These are phyloP conservation scores for Diaporthe longicolla DNA, from an alignment of 2,329 filamentous ascomycete species.

Conservation along the genomic window DNA sequence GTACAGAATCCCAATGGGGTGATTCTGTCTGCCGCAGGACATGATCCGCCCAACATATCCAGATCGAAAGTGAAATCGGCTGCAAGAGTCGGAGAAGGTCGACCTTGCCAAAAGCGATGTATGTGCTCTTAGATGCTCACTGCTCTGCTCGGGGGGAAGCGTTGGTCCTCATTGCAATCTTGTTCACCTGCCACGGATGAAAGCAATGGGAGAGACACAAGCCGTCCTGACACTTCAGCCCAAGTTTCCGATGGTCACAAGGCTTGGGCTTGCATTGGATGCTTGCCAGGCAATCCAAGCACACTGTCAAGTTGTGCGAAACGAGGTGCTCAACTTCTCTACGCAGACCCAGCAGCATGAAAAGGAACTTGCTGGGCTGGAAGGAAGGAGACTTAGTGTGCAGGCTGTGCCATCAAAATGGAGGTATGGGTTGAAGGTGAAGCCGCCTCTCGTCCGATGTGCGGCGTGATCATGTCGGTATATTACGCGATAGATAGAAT, in stretches of 20 bases:
- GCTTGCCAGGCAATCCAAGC: conserved; percentile 69
- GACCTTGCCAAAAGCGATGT: conserved; percentile 26
- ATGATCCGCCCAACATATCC: conserved; percentile 23
- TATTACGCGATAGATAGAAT: conserved; percentile 57
- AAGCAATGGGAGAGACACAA: conserved; percentile 42
- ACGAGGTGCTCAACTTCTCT: conserved; percentile 72
- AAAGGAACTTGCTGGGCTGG: conserved; percentile 47
- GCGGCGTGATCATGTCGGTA: conserved; percentile 46
- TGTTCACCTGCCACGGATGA: conserved; percentile 48
- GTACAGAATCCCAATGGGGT: conserved; percentile 7
- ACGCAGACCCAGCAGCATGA: conserved; percentile 34
- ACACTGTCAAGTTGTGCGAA: conserved; percentile 60
- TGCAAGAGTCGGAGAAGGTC: conserved; percentile 1
- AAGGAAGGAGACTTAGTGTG: conserved; percentile 58
- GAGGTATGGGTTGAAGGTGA: conserved; percentile 37
- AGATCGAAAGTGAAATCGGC: conserved; percentile 5
- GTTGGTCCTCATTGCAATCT: conserved; percentile 52
- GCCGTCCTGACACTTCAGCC: conserved; percentile 46
- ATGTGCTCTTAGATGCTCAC: conserved; percentile 59
- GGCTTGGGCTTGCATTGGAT: conserved; percentile 49
- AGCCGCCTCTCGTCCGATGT: conserved; percentile 45
- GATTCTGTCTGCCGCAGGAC: conserved; percentile 17
- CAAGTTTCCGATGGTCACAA: conserved; percentile 41
- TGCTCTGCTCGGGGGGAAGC: conserved; percentile 62
- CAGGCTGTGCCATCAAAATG: conserved; percentile 42